phyloP scores from a whole-genome alignment of 1,284 basidiomycete genomes.

The Leccinum pachyderme region DNA sequence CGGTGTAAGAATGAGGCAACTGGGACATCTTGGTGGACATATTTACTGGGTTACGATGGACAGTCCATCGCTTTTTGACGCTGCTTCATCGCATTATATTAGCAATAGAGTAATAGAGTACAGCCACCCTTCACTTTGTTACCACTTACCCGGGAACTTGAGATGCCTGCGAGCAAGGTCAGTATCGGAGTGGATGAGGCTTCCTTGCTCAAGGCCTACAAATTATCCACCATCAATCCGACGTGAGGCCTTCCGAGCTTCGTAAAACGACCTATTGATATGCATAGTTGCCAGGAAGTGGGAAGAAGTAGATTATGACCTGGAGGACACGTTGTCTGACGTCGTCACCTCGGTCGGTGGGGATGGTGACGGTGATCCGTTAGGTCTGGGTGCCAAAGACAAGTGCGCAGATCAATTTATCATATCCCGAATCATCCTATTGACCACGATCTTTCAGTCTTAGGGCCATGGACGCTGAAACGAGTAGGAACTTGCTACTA shows the following conservation, averaged over 20 bases:
- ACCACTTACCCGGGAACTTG: no score
- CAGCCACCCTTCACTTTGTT: conserved; percentile 18
- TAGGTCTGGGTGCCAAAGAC: conserved; percentile 60
- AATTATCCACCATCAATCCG: conserved; percentile 65
- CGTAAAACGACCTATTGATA: conserved; percentile 6
- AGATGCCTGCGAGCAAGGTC: conserved; percentile 41
- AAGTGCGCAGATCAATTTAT: conserved; percentile 47
- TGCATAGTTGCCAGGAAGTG: conserved; percentile 52
- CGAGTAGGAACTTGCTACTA: conserved; percentile 43
- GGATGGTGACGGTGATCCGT: conserved; percentile 64
- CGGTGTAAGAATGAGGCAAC: conserved; percentile 39
- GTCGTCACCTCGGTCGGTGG: conserved; percentile 51
- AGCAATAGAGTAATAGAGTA: conserved; percentile 15
- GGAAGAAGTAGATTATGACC: conserved; percentile 79
- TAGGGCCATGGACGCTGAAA: conserved; percentile 68
- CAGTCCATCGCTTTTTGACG: not conserved
- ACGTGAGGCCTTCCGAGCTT: conserved; percentile 43
- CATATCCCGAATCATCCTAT: conserved; percentile 4
- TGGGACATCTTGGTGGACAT: not conserved
- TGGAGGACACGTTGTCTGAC: conserved; percentile 64
- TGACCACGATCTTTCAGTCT: conserved; percentile 40
- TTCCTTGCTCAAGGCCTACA: conserved; percentile 70
- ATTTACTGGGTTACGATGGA: not conserved
- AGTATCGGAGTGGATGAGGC: conserved; percentile 73
- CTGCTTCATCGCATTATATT: conserved; percentile 6